A percentile compares a stretch with the other conserved stretches of the same genome.
Evolutionary conservation across 257 asterid species (phyloP).

Genomic region (Marsdenia floribunda): DNA sequence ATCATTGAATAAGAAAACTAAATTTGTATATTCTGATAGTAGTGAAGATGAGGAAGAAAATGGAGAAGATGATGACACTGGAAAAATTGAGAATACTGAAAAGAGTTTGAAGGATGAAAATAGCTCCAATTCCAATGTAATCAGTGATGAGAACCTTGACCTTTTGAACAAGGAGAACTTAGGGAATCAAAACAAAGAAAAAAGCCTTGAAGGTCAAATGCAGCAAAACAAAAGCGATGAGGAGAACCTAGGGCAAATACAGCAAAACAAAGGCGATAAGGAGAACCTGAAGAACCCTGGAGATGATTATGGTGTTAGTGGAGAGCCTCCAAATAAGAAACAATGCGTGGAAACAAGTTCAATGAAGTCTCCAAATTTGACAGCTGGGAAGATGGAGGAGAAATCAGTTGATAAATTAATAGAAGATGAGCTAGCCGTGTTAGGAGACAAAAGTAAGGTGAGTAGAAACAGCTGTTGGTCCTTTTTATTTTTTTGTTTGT

Average conservation of each 20-base stretch:
- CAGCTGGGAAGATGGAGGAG: constrained; percentile 32
- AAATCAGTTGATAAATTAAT: constrained; percentile 76
- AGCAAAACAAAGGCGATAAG: constrained; percentile 27
- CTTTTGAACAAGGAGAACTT: constrained; percentile 13
- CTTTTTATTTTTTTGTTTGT: too few relatives aligned
- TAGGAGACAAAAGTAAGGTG: constrained; percentile 88
- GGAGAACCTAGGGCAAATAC: constrained; percentile 14
- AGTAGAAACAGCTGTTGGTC: constrained; percentile 15
- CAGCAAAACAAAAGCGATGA: constrained; percentile 27
- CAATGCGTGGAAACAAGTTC: constrained; percentile 41
- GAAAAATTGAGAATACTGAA: constrained; percentile 24
- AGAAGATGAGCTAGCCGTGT: constrained; percentile 85
- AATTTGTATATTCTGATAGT: constrained; percentile 65
- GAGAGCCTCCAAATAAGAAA: constrained; percentile 61
- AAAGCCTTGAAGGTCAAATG: constrained; percentile 31
- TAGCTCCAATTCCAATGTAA: constrained; percentile 23
- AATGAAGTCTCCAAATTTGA: constrained; percentile 20
- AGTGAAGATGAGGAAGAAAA: constrained; percentile 39
- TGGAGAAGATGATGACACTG: constrained; percentile 12
- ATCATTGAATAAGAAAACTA: constrained; percentile 63
- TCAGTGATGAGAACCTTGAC: constrained; percentile 22
- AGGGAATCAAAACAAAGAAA: constrained; percentile 31
- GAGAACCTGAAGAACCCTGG: constrained; percentile 30
- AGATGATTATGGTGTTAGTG: constrained; percentile 38
- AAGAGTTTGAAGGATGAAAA: constrained; percentile 18